phyloP scores from a whole-genome alignment of 139 green algal genomes.

The Chlorella sorokiniana region DNA sequence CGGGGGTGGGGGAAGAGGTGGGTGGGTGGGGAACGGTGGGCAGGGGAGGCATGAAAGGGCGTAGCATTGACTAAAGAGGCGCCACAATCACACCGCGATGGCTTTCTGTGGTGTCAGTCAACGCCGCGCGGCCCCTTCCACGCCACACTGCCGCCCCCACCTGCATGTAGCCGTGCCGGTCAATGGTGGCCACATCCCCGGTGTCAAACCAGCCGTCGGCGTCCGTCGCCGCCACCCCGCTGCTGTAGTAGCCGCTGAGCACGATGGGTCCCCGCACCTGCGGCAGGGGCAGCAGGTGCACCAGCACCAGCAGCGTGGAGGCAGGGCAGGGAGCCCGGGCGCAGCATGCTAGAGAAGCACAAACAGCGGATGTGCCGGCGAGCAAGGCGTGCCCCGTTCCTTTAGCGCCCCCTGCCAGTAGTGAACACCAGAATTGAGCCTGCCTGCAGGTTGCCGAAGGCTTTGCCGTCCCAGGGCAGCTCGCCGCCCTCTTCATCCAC shows the following conservation, averaged over 20 bases:
- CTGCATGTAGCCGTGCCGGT: slow-evolving; percentile 67
- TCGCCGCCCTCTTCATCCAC: slow-evolving; percentile 61
- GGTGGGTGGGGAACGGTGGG: too few relatives aligned
- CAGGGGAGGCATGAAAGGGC: too few relatives aligned
- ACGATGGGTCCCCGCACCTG: slow-evolving; percentile 56
- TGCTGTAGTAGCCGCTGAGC: slow-evolving; percentile 63
- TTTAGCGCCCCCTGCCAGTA: background rate
- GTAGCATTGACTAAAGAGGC: too few relatives aligned
- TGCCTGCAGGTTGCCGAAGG: slow-evolving; percentile 72
- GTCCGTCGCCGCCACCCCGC: slow-evolving; percentile 16
- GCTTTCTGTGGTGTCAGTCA: too few relatives aligned
- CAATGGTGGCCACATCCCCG: slow-evolving; percentile 81
- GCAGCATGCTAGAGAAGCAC: too few relatives aligned
- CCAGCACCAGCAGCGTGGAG: background rate
- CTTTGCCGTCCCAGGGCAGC: slow-evolving; percentile 54
- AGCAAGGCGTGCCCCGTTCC: background rate
- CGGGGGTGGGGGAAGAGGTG: background rate
- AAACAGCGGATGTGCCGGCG: too few relatives aligned
- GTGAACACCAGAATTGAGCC: background rate
- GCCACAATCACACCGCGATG: too few relatives aligned
- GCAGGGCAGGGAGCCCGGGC: background rate
- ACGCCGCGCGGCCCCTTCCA: too few relatives aligned
- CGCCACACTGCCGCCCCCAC: slow-evolving; percentile 47
- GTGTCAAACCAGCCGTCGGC: slow-evolving; percentile 73
- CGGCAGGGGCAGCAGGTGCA: background rate